Evolutionary conservation across 495 filamentous ascomycete species (phyloP).

Genomic region (Daldinia concentrica): DNA sequence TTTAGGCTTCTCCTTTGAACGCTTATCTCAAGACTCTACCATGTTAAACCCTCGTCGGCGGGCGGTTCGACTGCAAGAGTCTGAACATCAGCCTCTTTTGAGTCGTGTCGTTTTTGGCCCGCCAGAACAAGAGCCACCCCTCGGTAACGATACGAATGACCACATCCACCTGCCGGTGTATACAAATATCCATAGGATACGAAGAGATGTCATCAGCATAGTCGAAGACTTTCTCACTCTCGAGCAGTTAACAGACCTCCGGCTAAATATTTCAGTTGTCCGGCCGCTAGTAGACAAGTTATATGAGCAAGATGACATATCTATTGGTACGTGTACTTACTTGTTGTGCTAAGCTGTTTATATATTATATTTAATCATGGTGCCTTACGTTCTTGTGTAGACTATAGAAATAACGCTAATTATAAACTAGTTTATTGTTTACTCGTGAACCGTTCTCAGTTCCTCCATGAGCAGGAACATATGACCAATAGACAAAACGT

Average conservation of each 20-base stretch:
- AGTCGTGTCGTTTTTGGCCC: slow-evolving; percentile 27
- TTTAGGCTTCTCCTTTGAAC: background rate
- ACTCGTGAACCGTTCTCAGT: slow-evolving; percentile 75
- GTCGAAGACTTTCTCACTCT: slow-evolving; percentile 64
- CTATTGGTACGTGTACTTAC: slow-evolving; percentile 58
- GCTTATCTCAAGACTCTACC: background rate
- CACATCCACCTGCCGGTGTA: slow-evolving; percentile 61
- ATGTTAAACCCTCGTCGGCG: slow-evolving; percentile 37
- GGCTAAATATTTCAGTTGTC: slow-evolving; percentile 75
- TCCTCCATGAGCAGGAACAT: slow-evolving; percentile 71
- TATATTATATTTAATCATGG: background rate
- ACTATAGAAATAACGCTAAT: slow-evolving; percentile 15
- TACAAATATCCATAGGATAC: slow-evolving; percentile 62
- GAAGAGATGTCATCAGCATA: slow-evolving; percentile 60
- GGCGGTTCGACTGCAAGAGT: slow-evolving; percentile 26
- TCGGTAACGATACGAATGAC: slow-evolving; percentile 41
- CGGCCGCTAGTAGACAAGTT: slow-evolving; percentile 75
- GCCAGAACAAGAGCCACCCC: slow-evolving; percentile 36
- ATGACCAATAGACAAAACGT: slow-evolving; percentile 75
- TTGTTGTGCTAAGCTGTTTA: background rate
- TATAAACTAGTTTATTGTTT: slow-evolving; percentile 64
- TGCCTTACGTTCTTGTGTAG: background rate
- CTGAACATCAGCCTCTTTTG: slow-evolving; percentile 47
- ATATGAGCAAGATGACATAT: slow-evolving; percentile 74
- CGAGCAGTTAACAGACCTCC: slow-evolving; percentile 72